Percentiles rank a stretch among this genome's conserved stretches.
These are phyloP conservation scores for Liquidambar formosana DNA, from an alignment of 164 flowering plant species.

Conservation along the genomic window DNA sequence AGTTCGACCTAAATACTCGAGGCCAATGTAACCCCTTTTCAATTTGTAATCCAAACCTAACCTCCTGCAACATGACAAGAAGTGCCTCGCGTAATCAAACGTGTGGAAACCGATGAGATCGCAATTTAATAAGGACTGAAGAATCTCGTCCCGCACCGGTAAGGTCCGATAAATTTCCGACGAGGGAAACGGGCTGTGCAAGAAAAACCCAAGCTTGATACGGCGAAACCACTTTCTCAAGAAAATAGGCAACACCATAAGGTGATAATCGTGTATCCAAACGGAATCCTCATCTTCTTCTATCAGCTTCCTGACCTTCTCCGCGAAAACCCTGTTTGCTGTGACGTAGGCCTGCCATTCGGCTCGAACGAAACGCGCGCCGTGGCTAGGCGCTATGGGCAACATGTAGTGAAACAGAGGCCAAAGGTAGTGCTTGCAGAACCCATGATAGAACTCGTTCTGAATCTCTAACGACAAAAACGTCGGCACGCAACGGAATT, in stretches of 20 bases:
- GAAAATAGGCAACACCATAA: conserved; percentile 42
- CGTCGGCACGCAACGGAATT: conserved; percentile 45
- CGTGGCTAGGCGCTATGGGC: conserved; percentile 29
- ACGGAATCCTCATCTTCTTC: conserved; percentile 41
- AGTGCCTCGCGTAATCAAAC: conserved; percentile 53
- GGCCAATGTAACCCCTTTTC: conserved; percentile 45
- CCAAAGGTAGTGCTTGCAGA: conserved; percentile 48
- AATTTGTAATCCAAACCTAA: conserved; percentile 45
- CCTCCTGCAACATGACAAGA: conserved; percentile 48
- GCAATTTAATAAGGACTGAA: conserved; percentile 37
- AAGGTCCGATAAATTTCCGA: conserved; percentile 45
- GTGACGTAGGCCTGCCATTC: conserved; percentile 39
- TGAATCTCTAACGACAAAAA: conserved; percentile 31
- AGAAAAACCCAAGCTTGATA: conserved; percentile 38
- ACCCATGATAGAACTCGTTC: conserved; percentile 39
- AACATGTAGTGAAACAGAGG: conserved; percentile 46
- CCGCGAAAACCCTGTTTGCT: conserved; percentile 35
- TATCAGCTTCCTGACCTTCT: conserved; percentile 31
- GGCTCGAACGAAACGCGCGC: conserved; percentile 23
- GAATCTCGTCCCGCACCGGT: conserved; percentile 48
- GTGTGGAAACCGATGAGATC: conserved; percentile 56
- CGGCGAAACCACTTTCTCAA: conserved; percentile 31
- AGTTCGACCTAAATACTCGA: conserved; percentile 48
- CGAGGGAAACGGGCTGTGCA: conserved; percentile 46
- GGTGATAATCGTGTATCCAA: conserved; percentile 56